Base-by-base conservation (phyloP, 1,139 yeast genomes). In the Casaregolazyma lundiana region DNA sequence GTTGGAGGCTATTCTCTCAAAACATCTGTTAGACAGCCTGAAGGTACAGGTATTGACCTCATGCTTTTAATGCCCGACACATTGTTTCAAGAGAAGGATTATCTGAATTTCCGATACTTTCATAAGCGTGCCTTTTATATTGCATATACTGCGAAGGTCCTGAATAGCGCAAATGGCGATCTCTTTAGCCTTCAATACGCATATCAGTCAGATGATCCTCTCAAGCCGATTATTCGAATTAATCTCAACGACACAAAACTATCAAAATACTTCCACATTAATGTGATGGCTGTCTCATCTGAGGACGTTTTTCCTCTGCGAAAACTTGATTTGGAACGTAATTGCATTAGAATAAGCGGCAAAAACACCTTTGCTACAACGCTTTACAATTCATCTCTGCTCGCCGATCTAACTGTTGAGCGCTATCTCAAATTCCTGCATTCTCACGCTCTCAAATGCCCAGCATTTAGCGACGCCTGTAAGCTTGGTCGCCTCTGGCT, bases 1-100 rank as follows among this genome's bases (percentile, higher is more conserved):
- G 83, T 87, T 7, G 97, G 98, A 1, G 83, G 96, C 7, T 92
- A 87, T 68, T 94, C 96, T 1, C 72, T 90, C 55, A 87, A 87
- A 59, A 81, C 96, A 0, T 88, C 86, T 1, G 83, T 86, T 29
- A 76, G 76, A 46, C 72, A 73, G 48, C 81, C 82, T 22, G 72
- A 75, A 39, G 84, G 84, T 1, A 72, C 79, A 62, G 71, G 86
- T 2, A 77, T 90, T 15, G 98, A 92, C 62, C 75, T 92, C 43
- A 74, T 85, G 34, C 72, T 90, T 47, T 80, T 87, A 7, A 90
- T 92, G 94, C 96, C 97, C 2, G 66, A 70, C 44, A 68, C 69
- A 21, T 62, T 86, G 43, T 83, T 92, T 61, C 92, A 84, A 60
- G 81, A 84, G 44, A 92, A 94, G 67, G 99, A 92, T 64, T 88